A percentile compares a stretch with the other conserved stretches of the same genome.
Evolutionary conservation across 75 land plant species (phyloP).

Genomic region (Chamaecyparis obtusa): DNA sequence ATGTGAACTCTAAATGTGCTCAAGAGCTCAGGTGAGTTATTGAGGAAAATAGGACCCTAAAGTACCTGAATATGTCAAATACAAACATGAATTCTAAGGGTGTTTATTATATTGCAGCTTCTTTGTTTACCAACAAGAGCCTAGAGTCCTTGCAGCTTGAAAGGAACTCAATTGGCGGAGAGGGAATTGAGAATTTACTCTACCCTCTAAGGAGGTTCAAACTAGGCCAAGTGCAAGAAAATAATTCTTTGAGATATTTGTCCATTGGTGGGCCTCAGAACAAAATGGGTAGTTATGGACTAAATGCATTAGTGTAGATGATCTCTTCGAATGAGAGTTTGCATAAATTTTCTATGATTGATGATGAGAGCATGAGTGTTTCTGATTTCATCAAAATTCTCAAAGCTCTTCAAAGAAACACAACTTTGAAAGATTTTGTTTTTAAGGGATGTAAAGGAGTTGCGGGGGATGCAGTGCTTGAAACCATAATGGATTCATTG

Average conservation of each 20-base stretch:
- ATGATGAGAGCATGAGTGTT: conserved; percentile 45
- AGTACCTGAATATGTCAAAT: conserved; percentile 43
- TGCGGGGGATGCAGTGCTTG: conserved; percentile 45
- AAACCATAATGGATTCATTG: conserved; percentile 51
- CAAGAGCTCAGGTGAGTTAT: conserved; percentile 49
- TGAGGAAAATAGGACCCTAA: conserved; percentile 46
- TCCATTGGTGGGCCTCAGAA: conserved; percentile 55
- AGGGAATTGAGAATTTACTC: conserved; percentile 64
- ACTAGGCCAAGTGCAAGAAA: conserved; percentile 57
- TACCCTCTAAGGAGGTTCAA: conserved; percentile 70
- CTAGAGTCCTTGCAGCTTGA: conserved; percentile 48
- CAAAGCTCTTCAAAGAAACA: conserved; percentile 51
- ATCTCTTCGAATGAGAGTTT: conserved; percentile 54
- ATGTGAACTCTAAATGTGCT: conserved; percentile 58
- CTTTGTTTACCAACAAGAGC: conserved; percentile 47
- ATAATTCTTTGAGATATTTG: conserved; percentile 42
- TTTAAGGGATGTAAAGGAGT: conserved; percentile 72
- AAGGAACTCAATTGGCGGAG: conserved; percentile 57
- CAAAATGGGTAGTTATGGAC: conserved; percentile 50
- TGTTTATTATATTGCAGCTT: conserved; percentile 56
- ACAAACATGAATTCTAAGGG: conserved; percentile 48
- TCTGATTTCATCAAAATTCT: conserved; percentile 56
- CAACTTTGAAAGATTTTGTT: conserved; percentile 46
- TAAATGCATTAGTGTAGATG: conserved; percentile 43
- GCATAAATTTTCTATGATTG: conserved; percentile 40